Base-by-base conservation (phyloP, 2,329 filamentous ascomycete genomes). In the Talaromyces sp. region DNA sequence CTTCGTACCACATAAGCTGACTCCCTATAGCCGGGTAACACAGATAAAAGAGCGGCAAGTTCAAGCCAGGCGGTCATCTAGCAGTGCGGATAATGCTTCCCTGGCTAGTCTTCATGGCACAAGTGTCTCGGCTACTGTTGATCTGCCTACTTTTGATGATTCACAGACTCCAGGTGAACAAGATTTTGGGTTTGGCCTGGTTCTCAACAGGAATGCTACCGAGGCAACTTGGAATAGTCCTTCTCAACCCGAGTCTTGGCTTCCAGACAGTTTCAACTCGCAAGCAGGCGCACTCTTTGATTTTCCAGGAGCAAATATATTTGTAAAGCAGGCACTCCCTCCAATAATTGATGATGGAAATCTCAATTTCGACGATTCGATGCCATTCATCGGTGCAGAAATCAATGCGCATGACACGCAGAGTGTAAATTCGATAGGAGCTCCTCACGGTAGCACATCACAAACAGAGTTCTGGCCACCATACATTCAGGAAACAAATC, bases 401-500 rank as follows among this genome's bases (percentile, higher is more conserved):
- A 27, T 50, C 13, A 27, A 50, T 27, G 47, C 16, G 13, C 47
- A 50, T 31, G 47, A 50, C 22, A 50, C 22, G 8, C 47, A 50
- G 13, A 50, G 47, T 50, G 22, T 31, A 4, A 27, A 50, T 50
- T 50, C 47, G 13, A 50, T 50, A 22, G 24, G 27, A 48, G 47
- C 11, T 13, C 47, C 22, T 9, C 22, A 50, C 16, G 22, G 16
- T 24, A 19, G 22, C 13, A 16, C 2, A 50, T 50, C 47, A n/a
- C 22, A 16, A 24, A 3, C 13, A 24, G 13, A 65, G 33, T 69
- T 75, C 43, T 81, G 78, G 78, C 78, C 78, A 1, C 56, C 71
- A 0, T 75, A 70, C 6, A 79, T 81, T 62, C 74, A 72, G 48
- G 78, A 81, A 65, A 74, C 74, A 1, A 79, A 76, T 24, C 74